Conservation (phyloP, 495 filamentous ascomycete genomes). For the Letharia columbiana region DNA sequence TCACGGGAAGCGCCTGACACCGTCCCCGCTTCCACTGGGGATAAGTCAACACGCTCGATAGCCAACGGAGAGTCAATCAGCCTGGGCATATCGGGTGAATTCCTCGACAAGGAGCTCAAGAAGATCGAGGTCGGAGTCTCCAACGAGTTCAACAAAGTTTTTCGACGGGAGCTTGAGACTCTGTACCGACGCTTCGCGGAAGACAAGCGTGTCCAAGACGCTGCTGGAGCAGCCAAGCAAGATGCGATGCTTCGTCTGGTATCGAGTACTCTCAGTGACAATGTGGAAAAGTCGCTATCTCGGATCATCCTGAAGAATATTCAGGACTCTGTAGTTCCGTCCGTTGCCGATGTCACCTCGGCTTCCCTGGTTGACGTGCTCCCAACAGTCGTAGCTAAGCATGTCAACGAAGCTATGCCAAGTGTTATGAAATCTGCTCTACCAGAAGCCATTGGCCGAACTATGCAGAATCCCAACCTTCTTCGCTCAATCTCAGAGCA, state of each 20-base stretch:
- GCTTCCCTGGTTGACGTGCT: slow-evolving; percentile 54
- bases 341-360: slow-evolving; percentile 42
- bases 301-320: slow-evolving; percentile 62
- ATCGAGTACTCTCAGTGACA: slow-evolving; percentile 77
- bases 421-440: slow-evolving; percentile 47
- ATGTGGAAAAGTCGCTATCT: slow-evolving; percentile 71
- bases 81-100: slow-evolving; percentile 33
- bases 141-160: slow-evolving; percentile 45
- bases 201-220: slow-evolving; percentile 56
- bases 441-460: slow-evolving; percentile 47
- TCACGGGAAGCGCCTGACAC: slow-evolving; percentile 12
- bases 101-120: slow-evolving; percentile 45
- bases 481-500: slow-evolving; percentile 63
- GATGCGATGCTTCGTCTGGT: slow-evolving; percentile 79
- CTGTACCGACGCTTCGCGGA: slow-evolving; percentile 56
- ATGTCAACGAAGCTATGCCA: slow-evolving; percentile 41
- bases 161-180: slow-evolving; percentile 48
- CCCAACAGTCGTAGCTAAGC: slow-evolving; percentile 41
- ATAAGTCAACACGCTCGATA: slow-evolving; percentile 13
- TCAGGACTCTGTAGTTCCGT: slow-evolving; percentile 53
- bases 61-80: slow-evolving; percentile 26
- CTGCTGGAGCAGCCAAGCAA: slow-evolving; percentile 58
- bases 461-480: slow-evolving; percentile 61
- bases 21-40: slow-evolving; percentile 11
- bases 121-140: slow-evolving; percentile 48